Conservation (phyloP, 352 stramenopile species). For the Phytopythium montanum region DNA sequence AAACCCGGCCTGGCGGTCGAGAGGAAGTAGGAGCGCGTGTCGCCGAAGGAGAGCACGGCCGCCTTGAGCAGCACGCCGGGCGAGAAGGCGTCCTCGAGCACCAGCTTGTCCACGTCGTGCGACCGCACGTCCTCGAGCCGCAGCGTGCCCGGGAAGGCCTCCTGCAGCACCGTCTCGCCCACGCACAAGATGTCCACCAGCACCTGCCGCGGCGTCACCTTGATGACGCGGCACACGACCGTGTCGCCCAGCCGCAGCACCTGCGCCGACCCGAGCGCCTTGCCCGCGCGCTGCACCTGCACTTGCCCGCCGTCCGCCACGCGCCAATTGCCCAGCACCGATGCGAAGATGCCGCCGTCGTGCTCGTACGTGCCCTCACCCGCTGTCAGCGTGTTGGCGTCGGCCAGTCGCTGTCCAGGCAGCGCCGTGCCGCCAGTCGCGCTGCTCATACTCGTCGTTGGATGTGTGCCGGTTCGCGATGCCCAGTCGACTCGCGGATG, state of each 20-base stretch:
- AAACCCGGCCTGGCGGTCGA: slow-evolving; percentile 71
- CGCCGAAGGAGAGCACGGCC: slow-evolving; percentile 77
- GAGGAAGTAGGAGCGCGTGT: slow-evolving; percentile 84
- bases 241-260: slow-evolving; percentile 65
- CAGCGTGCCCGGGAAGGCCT: slow-evolving; percentile 77
- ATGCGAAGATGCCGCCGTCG: slow-evolving; percentile 68
- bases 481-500: neutral
- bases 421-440: slow-evolving; percentile 31
- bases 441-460: slow-evolving; percentile 15
- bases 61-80: slow-evolving; percentile 73
- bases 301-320: slow-evolving; percentile 37
- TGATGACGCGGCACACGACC: slow-evolving; percentile 61
- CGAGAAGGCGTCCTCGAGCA: slow-evolving; percentile 74
- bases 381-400: slow-evolving; percentile 29
- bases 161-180: slow-evolving; percentile 64
- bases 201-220: slow-evolving; percentile 71
- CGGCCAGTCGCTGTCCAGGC: slow-evolving; percentile 51
- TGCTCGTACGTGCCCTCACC: slow-evolving; percentile 51
- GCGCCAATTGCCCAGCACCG: slow-evolving; percentile 46
- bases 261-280: slow-evolving; percentile 61
- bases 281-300: slow-evolving; percentile 39
- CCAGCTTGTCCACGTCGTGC: slow-evolving; percentile 77
- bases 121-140: slow-evolving; percentile 76
- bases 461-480: neutral
- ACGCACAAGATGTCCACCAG: slow-evolving; percentile 78